phyloP scores from a whole-genome alignment of 805 yeast species.

The Teunomyces funiuensis region DNA sequence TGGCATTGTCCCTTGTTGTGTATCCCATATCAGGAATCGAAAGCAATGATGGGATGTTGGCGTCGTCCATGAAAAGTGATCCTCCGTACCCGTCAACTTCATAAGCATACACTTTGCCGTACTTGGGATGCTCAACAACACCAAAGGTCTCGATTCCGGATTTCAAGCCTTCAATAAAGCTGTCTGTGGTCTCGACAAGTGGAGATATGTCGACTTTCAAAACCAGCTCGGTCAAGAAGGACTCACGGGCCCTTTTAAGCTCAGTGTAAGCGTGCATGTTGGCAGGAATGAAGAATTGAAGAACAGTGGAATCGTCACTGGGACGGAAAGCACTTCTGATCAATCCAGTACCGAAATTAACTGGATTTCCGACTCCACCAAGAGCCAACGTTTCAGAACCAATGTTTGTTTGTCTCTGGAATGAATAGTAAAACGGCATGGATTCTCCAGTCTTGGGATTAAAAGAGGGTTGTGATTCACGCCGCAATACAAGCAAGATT shows the following conservation, averaged over 20 bases:
- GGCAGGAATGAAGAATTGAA: slow-evolving; percentile 81
- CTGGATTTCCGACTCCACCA: slow-evolving; percentile 83
- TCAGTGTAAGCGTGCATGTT: slow-evolving; percentile 76
- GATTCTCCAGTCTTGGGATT: slow-evolving; percentile 49
- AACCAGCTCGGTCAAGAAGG: slow-evolving; percentile 17
- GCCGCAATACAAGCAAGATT: slow-evolving; percentile 50
- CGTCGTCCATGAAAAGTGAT: slow-evolving; percentile 78
- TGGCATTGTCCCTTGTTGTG: slow-evolving; percentile 45
- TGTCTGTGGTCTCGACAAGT: slow-evolving; percentile 23
- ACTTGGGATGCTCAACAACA: slow-evolving; percentile 61
- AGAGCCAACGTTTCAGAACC: slow-evolving; percentile 83
- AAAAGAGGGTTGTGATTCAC: slow-evolving; percentile 65
- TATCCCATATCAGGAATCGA: slow-evolving; percentile 81
- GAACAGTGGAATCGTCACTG: slow-evolving; percentile 82
- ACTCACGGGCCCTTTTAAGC: slow-evolving; percentile 36
- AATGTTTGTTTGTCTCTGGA: slow-evolving; percentile 68
- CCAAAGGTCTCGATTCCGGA: slow-evolving; percentile 64
- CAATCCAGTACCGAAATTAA: slow-evolving; percentile 64
- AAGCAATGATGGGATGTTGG: slow-evolving; percentile 79
- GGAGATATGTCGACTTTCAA: slow-evolving; percentile 8
- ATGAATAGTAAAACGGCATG: slow-evolving; percentile 54
- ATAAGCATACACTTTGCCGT: slow-evolving; percentile 80
- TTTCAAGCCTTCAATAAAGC: slow-evolving; percentile 44
- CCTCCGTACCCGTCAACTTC: slow-evolving; percentile 90
- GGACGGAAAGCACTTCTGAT: slow-evolving; percentile 86